These are phyloP conservation scores for Sphagnum contortum DNA, from an alignment of 225 moss, liverwort and hornwort genomes.

Conservation along the genomic window DNA sequence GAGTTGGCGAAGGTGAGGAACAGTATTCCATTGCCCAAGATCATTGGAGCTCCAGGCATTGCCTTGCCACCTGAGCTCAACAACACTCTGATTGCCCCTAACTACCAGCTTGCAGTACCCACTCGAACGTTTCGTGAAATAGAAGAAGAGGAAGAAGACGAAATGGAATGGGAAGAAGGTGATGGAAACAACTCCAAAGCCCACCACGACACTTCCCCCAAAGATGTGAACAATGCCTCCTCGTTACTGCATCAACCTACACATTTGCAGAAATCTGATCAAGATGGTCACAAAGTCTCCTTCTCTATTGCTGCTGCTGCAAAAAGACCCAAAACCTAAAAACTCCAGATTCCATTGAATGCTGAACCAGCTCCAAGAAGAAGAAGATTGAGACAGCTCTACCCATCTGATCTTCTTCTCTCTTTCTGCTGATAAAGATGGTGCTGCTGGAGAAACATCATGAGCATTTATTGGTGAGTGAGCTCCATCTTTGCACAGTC, in stretches of 20 bases:
- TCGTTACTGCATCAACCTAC: conserved; percentile 34
- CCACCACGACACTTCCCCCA: conserved; percentile 9
- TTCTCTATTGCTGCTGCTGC: conserved; percentile 46
- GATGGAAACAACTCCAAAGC: conserved; percentile 38
- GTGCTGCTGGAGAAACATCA: no score
- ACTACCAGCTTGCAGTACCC: conserved; percentile 80
- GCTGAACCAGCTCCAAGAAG: no score
- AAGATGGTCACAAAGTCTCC: conserved; percentile 78
- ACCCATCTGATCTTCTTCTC: no score
- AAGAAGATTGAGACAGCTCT: no score
- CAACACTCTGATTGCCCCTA: conserved; percentile 70
- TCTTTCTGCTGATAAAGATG: no score
- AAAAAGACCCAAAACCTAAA: conserved; percentile 43
- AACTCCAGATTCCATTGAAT: no score
- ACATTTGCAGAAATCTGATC: conserved; percentile 39
- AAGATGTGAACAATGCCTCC: conserved; percentile 2
- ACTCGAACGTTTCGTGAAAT: conserved; percentile 42
- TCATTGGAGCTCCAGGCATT: conserved; percentile 65
- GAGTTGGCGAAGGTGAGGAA: conserved; percentile 87
- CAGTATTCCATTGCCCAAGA: conserved; percentile 73
- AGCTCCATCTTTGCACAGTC: no score
- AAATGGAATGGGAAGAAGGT: conserved; percentile 54
- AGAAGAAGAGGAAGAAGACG: conserved; percentile 24
- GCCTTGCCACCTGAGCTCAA: conserved; percentile 72
- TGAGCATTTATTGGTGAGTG: no score